Percentiles rank a stretch among this genome's conserved stretches.
phyloP scores from a whole-genome alignment of 768 basidiomycete genomes.

The Suillus americanus region DNA sequence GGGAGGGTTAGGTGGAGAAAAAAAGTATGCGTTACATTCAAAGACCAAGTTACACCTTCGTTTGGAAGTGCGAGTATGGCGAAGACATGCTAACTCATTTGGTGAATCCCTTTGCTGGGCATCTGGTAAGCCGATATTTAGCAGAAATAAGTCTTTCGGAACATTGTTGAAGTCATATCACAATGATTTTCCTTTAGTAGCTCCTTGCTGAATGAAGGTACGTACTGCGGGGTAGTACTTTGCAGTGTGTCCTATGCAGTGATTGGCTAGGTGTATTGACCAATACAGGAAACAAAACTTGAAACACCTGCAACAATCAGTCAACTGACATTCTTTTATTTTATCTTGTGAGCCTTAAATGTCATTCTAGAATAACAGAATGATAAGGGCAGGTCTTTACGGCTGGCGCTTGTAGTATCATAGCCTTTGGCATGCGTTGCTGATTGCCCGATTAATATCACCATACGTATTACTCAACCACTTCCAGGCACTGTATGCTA shows the following conservation, averaged over 20 bases:
- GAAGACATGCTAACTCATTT: constrained; percentile 26
- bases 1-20: constrained; percentile 15
- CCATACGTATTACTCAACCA: too few relatives aligned
- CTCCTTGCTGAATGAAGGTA: too few relatives aligned
- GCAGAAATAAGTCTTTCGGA: too few relatives aligned
- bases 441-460: background rate
- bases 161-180: too few relatives aligned
- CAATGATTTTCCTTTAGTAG: too few relatives aligned
- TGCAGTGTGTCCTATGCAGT: background rate
- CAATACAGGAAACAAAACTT: background rate
- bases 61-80: constrained; percentile 25
- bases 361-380: background rate
- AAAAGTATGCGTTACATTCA: constrained; percentile 8
- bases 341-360: background rate
- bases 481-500: background rate
- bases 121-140: constrained; percentile 21
- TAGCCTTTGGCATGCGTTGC: background rate
- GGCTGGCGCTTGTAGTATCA: background rate
- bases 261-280: background rate
- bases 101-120: constrained; percentile 25
- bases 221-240: too few relatives aligned
- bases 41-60: background rate
- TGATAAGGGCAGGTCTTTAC: background rate
- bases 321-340: background rate
- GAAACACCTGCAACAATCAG: background rate